Base-by-base conservation (phyloP, 2,329 filamentous ascomycete species). In the Cercospora canescens region DNA sequence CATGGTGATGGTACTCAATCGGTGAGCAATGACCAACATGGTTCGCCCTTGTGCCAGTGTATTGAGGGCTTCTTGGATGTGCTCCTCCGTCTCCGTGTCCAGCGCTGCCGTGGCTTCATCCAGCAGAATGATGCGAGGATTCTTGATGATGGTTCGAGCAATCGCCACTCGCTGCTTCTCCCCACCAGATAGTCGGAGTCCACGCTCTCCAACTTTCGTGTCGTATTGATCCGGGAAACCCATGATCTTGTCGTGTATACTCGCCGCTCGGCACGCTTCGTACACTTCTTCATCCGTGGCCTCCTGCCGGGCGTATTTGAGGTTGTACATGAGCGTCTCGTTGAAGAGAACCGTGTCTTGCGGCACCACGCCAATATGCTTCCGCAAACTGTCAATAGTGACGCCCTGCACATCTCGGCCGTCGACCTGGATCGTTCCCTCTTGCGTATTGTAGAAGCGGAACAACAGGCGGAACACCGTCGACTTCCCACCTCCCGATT, bases 301-400 rank as follows among this genome's bases (percentile, higher is more conserved):
- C 30, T 86, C 79, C 50, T 92, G 91, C 70, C 94, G 94, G 66
- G 94, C 93, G 76, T 97, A 97, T 77, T 89, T 91, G 67, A 97
- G 83, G 76, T 97, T 97, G 81, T 96, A 97, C 92, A 97, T 95
- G 69, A 97, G 82, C 1, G 91, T 91, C 78, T 97, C 94, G 77
- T 97, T 97, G 85, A 97, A 97, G 52, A 97, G 84, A 6, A 96
- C 91, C 4, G 94, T 97, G 74, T 99, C 95, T 78, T 99, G 95
- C 1, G 95, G 95, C 6, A 99, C 95, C 50, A 99, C 94, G 26
- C 95, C 95, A 74, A 99, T 97, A 76, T 94, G 91, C 66, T 87
- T 87, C 71, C 95, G 89, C 63, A 99, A 85, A n/a, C 93, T 97
- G 79, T 97, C 92, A 73, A 98, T 97, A 1, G 93, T 96, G 66